Evolutionary conservation across 768 basidiomycete species (phyloP), one percentile per base, ranked within the genome.

Genomic region (Russula sp.): DNA sequence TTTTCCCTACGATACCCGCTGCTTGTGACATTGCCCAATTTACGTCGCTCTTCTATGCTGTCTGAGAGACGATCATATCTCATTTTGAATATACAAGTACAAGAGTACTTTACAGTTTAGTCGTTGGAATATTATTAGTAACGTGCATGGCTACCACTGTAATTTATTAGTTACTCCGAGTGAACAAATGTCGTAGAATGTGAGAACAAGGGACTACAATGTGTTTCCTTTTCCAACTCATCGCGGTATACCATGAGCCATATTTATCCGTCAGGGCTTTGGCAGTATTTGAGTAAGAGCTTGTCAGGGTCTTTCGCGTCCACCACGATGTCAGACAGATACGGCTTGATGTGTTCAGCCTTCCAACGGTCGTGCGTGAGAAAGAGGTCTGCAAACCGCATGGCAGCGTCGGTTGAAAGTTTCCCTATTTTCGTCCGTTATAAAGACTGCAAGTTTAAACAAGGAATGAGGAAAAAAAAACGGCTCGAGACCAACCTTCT

Each of bases 321-420:
- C 18, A 94, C 79, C 0, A 88, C 88, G 61, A 97, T 85, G 67
- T 93, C 93, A 6, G 79, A 75, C 16, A 98, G 76, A 76, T 95
- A 98, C 5, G 89, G 90, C 30, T 77, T 75, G 64, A 98, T 89
- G 20, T 95, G 92, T 14, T 89, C 85, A 6, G 80, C 81, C 70
- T 81, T 85, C 92, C 93, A 94, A 51, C 83, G 83, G 24, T 83
- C 67, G 6, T 87, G 84, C 10, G 88, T 89, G 44, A 92, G 79
- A 79, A 99, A 99, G 18, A 99, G 82, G 67, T 96, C 92, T 11
- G 83, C 75, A 76, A 98, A 98, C 18, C 95, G 87, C 9, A 84
- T 82, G 1, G 87, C 79, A 6, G 95, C 89, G 57, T 92, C 89
- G 0, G 83, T 73, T 1, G 95, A 90, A 28, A 91, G 73, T 90